Percentiles rank a stretch among this genome's conserved stretches.
These are phyloP conservation scores for Pichia sp. DNA, from an alignment of 1,139 yeast genomes.

Conservation along the genomic window DNA sequence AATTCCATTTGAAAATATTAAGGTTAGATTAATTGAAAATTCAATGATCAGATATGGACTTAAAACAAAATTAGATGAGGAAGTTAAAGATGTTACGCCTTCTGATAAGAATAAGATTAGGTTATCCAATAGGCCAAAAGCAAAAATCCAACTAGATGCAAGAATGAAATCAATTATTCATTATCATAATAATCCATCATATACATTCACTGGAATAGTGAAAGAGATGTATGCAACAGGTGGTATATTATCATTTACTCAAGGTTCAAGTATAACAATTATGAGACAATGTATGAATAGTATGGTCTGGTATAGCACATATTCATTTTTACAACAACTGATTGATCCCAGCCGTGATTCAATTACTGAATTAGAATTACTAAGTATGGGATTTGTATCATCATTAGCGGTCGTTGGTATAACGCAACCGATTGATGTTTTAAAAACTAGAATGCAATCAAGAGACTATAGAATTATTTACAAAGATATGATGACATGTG, in stretches of 20 bases:
- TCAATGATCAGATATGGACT: conserved; percentile 29
- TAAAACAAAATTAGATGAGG: conserved; percentile 16
- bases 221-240: conserved; percentile 67
- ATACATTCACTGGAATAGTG: conserved; percentile 46
- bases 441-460: conserved; percentile 85
- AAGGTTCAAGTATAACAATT: conserved; percentile 76
- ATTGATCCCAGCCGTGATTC: conserved; percentile 44
- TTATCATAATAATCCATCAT: conserved; percentile 50
- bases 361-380: conserved; percentile 24
- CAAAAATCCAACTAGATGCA: background rate
- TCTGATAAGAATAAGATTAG: conserved; percentile 2
- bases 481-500: conserved; percentile 65
- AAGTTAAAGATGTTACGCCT: background rate
- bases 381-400: conserved; percentile 47
- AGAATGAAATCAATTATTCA: conserved; percentile 26
- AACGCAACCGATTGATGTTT: conserved; percentile 88
- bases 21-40: conserved; percentile 79
- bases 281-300: conserved; percentile 74
- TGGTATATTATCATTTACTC: conserved; percentile 72
- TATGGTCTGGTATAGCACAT: conserved; percentile 77
- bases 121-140: conserved; percentile 7
- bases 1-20: conserved; percentile 87
- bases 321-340: conserved; percentile 67
- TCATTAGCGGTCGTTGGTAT: conserved; percentile 63
- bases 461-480: conserved; percentile 56